Evolutionary conservation across 2,329 filamentous ascomycete species (phyloP).

Genomic region (Aspergillus nomiae): DNA sequence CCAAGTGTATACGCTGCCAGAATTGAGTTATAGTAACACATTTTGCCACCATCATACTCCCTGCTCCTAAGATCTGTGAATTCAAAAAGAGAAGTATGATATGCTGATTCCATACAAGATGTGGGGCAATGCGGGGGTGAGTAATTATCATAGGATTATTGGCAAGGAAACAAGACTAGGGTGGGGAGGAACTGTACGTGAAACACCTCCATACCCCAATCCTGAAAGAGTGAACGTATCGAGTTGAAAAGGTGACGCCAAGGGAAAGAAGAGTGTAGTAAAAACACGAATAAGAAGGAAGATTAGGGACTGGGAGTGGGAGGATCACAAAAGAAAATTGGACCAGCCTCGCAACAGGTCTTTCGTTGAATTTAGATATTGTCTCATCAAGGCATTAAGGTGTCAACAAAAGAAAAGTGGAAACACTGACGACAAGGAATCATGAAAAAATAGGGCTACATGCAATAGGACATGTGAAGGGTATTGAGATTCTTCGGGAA

Average conservation of each 20-base stretch:
- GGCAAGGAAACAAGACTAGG: not conserved
- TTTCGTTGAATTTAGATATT: not conserved
- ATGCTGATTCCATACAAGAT: constrained; percentile 11
- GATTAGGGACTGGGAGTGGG: not conserved
- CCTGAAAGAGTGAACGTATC: not conserved
- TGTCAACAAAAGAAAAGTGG: constrained; percentile 1
- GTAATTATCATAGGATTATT: constrained; percentile 8
- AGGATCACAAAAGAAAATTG: not conserved
- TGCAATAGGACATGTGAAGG: constrained; percentile 2
- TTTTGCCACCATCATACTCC: constrained; percentile 20
- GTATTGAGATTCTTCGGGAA: constrained; percentile 3
- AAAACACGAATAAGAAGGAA: constrained; percentile 11
- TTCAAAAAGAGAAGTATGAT: not conserved
- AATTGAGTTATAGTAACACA: constrained; percentile 1
- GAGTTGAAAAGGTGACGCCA: not conserved
- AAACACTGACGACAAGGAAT: constrained; percentile 4
- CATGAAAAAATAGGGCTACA: constrained; percentile 9
- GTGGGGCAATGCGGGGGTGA: constrained; percentile 11
- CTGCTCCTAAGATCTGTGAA: constrained; percentile 11
- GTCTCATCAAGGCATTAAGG: constrained; percentile 1
- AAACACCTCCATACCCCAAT: not conserved
- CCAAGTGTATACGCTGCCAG: not conserved
- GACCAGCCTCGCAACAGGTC: not conserved
- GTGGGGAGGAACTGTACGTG: constrained; percentile 7
- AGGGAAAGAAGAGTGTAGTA: constrained; percentile 6